Conservation (phyloP, 768 basidiomycete genomes). For the Udeniomyces megalosporus region DNA sequence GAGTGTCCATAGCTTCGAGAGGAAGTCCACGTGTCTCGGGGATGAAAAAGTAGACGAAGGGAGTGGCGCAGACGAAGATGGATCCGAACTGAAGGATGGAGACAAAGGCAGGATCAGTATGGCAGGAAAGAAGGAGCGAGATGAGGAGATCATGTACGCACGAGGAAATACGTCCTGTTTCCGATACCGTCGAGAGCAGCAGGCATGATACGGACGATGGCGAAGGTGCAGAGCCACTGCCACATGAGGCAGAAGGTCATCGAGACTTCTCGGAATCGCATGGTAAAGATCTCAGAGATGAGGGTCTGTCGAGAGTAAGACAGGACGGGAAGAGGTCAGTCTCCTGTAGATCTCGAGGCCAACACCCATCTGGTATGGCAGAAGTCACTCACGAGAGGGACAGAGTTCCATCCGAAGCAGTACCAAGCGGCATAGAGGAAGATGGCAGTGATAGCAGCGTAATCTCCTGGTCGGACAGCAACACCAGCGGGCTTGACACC, state of each 20-base stretch:
- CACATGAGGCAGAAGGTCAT: conserved; percentile 6
- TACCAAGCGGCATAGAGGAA: neutral
- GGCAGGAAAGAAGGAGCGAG: too few relatives aligned
- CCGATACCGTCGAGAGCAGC: neutral
- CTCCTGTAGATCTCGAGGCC: too few relatives aligned
- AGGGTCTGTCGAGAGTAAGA: too few relatives aligned
- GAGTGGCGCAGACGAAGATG: neutral
- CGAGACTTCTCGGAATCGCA: conserved; percentile 11
- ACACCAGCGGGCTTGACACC: too few relatives aligned
- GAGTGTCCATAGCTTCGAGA: conserved; percentile 5
- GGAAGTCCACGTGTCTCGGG: conserved; percentile 4
- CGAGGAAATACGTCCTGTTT: conserved; percentile 3
- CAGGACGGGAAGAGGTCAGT: too few relatives aligned
- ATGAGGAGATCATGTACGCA: too few relatives aligned
- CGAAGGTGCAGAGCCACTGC: conserved; percentile 3
- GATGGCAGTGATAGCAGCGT: conserved; percentile 18
- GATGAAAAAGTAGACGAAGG: conserved; percentile 2
- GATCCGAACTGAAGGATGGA: neutral
- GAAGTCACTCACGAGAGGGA: too few relatives aligned
- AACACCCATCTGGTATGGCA: too few relatives aligned
- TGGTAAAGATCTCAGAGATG: conserved; percentile 21
- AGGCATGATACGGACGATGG: conserved; percentile 12
- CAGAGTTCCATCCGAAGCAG: conserved; percentile 9
- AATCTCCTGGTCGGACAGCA: neutral
- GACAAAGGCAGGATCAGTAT: too few relatives aligned